Evolutionary conservation across 1,139 yeast genomes (phyloP).

Genomic region (Yamadazyma diddensiae): DNA sequence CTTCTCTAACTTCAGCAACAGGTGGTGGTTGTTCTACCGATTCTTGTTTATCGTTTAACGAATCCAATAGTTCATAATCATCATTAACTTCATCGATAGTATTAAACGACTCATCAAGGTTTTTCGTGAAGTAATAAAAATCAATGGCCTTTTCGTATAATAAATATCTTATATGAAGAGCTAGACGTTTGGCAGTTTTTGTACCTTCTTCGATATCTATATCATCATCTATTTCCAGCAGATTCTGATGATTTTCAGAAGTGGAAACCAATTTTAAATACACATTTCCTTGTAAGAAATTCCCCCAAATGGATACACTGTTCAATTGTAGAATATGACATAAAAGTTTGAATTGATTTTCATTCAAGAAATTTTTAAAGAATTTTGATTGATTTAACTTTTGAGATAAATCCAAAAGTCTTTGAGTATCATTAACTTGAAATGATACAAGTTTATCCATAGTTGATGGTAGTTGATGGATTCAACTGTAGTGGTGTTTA

Average conservation of each 20-base stretch:
- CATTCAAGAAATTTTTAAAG: slow-evolving; percentile 59
- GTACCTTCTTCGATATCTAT: slow-evolving; percentile 46
- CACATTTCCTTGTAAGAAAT: slow-evolving; percentile 54
- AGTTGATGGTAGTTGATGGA: neutral
- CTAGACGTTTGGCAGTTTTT: slow-evolving; percentile 50
- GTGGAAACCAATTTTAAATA: slow-evolving; percentile 26
- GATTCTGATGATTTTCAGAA: neutral
- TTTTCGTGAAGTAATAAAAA: slow-evolving; percentile 35
- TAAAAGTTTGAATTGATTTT: slow-evolving; percentile 58
- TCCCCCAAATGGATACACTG: slow-evolving; percentile 45
- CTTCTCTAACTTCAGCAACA: slow-evolving; percentile 20
- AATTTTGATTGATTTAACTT: slow-evolving; percentile 44
- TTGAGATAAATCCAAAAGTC: slow-evolving; percentile 47
- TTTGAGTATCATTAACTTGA: slow-evolving; percentile 36
- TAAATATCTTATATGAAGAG: slow-evolving; percentile 64
- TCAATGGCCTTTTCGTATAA: slow-evolving; percentile 76
- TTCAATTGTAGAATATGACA: slow-evolving; percentile 34
- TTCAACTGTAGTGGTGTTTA: neutral
- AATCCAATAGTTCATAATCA: slow-evolving; percentile 38
- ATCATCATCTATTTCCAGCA: slow-evolving; percentile 6
- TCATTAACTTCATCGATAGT: slow-evolving; percentile 34
- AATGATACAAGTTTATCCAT: slow-evolving; percentile 48
- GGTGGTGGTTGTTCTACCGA: slow-evolving; percentile 9
- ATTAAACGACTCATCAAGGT: slow-evolving; percentile 25
- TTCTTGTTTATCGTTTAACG: slow-evolving; percentile 22